Percentiles rank a stretch among this genome's conserved stretches.
phyloP scores from a whole-genome alignment of 2,329 filamentous ascomycete species.

The Fusarium penzigii region DNA sequence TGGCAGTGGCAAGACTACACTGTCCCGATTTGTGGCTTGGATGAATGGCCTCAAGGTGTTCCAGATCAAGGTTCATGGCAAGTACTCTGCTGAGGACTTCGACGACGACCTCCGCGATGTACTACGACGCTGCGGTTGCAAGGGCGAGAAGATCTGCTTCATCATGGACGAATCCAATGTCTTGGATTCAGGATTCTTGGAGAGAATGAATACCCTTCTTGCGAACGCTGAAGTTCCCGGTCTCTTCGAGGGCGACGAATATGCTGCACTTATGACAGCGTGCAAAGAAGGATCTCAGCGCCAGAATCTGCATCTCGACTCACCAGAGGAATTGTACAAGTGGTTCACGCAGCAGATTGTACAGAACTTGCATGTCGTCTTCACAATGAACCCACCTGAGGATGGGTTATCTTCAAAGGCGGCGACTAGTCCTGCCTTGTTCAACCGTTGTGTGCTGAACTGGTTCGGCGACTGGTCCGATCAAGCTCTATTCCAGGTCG shows the following conservation, averaged over 20 bases:
- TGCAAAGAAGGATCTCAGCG: slow-evolving; percentile 98
- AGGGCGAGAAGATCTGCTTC: slow-evolving; percentile 99
- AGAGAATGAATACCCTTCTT: slow-evolving; percentile 98
- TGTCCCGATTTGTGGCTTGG: slow-evolving; percentile 98
- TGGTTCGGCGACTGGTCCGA: slow-evolving; percentile 99
- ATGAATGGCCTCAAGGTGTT: slow-evolving; percentile 99
- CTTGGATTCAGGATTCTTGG: slow-evolving; percentile 95
- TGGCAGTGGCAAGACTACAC: slow-evolving; percentile 95
- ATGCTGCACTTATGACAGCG: slow-evolving; percentile 96
- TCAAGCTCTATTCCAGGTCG: slow-evolving; percentile 97
- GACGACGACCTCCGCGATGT: slow-evolving; percentile 96
- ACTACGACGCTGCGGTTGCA: slow-evolving; percentile 89
- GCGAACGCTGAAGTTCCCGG: slow-evolving; percentile 99
- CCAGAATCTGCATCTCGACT: slow-evolving; percentile 92
- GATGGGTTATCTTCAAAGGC: slow-evolving; percentile 94
- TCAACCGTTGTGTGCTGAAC: slow-evolving; percentile 99
- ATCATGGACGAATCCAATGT: slow-evolving; percentile 99
- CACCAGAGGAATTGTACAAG: slow-evolving; percentile 99
- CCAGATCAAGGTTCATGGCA: slow-evolving; percentile 99
- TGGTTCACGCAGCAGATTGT: slow-evolving; percentile 99
- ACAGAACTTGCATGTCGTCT: slow-evolving; percentile 98
- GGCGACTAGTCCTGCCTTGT: slow-evolving; percentile 93
- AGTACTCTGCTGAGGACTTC: slow-evolving; percentile 97
- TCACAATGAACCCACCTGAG: slow-evolving; percentile 99
- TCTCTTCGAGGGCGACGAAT: slow-evolving; percentile 98